These are phyloP conservation scores for Sugiyamaella grinbergsii DNA, from an alignment of 1,139 yeast genomes.

Conservation along the genomic window DNA sequence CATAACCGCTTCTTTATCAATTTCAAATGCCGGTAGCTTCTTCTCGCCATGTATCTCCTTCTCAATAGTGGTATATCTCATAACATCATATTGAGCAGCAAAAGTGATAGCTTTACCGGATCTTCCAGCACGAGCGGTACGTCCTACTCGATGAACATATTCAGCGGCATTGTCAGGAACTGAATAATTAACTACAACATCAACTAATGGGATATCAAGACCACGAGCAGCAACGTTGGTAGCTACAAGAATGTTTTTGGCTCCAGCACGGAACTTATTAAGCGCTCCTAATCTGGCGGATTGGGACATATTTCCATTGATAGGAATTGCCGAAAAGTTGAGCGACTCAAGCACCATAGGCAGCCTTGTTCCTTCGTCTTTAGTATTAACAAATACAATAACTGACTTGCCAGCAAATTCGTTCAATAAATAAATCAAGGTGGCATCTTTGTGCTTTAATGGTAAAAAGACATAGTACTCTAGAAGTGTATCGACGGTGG, in stretches of 20 bases:
- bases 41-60: constrained; percentile 60
- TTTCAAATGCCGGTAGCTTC: constrained; percentile 79
- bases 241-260: constrained; percentile 80
- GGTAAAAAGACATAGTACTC: constrained; percentile 92
- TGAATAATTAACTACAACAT: constrained; percentile 88
- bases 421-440: constrained; percentile 75
- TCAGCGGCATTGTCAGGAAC: constrained; percentile 99
- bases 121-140: constrained; percentile 98
- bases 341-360: constrained; percentile 77
- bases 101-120: constrained; percentile 90
- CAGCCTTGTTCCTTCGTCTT: constrained; percentile 92
- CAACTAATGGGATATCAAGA: constrained; percentile 93
- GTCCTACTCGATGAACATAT: constrained; percentile 94
- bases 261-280: constrained; percentile 87
- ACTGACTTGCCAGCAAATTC: constrained; percentile 84
- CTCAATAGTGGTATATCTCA: constrained; percentile 83
- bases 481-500: constrained; percentile 88
- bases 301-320: constrained; percentile 93
- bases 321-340: constrained; percentile 88
- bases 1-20: constrained; percentile 75
- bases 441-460: constrained; percentile 89
- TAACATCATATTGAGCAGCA: constrained; percentile 93
- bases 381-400: constrained; percentile 89
- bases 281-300: constrained; percentile 90
- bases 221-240: constrained; percentile 99